phyloP scores from a whole-genome alignment of 1,284 basidiomycete genomes.

The Puccinia novopanici region DNA sequence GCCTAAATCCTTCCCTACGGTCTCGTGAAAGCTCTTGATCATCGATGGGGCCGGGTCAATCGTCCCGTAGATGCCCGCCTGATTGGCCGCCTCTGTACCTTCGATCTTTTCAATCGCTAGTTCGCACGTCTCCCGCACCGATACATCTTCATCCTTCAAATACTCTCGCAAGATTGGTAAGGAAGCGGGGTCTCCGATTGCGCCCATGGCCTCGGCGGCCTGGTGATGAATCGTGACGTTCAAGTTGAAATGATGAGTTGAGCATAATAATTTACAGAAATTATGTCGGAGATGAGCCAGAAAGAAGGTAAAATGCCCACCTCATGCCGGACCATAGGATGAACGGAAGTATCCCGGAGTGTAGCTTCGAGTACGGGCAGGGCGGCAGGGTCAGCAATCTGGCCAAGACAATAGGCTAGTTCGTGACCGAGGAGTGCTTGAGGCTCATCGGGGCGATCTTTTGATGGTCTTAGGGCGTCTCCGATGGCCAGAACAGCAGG shows the following conservation, averaged over 20 bases:
- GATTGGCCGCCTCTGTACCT: constrained; percentile 60
- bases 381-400: constrained; percentile 75
- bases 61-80: constrained; percentile 67
- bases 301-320: constrained; percentile 61
- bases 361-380: constrained; percentile 78
- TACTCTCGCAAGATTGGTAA: constrained; percentile 75
- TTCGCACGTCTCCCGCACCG: constrained; percentile 94
- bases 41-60: constrained; percentile 87
- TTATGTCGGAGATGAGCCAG: background rate
- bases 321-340: constrained; percentile 98
- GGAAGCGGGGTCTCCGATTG: constrained; percentile 73
- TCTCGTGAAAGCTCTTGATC: constrained; percentile 59
- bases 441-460: constrained; percentile 62
- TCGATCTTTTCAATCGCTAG: constrained; percentile 93
- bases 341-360: constrained; percentile 71
- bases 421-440: constrained; percentile 95
- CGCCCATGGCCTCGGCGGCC: constrained; percentile 98
- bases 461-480: constrained; percentile 65
- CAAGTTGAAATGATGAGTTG: no score
- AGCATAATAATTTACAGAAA: background rate
- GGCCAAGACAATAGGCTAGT: constrained; percentile 93
- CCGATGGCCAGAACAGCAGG: constrained; percentile 79
- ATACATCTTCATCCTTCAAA: constrained; percentile 71
- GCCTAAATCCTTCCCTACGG: constrained; percentile 54
- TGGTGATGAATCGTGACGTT: constrained; percentile 57